Conservation (phyloP, 441 rosid genomes). For the Corymbia citriodora region DNA sequence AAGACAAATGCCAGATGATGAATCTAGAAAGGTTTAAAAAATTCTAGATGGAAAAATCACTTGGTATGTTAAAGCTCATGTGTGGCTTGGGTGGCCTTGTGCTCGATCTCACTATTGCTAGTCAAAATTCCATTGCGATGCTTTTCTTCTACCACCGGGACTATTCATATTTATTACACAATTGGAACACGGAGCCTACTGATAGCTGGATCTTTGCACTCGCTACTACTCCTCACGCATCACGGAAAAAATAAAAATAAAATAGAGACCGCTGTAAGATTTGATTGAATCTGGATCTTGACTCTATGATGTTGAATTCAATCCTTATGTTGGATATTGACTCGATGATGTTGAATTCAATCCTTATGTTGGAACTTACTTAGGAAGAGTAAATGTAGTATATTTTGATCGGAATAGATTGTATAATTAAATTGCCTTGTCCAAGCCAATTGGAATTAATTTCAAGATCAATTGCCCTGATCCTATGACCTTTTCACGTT, state of each 20-base stretch:
- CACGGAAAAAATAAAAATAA: neutral
- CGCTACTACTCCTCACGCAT: too few relatives aligned
- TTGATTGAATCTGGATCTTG: neutral
- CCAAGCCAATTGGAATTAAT: neutral
- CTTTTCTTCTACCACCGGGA: neutral
- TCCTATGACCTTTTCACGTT: accelerated
- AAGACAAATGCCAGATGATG: neutral
- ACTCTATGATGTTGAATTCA: neutral
- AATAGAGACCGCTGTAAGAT: neutral
- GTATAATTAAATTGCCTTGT: neutral
- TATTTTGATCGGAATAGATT: neutral
- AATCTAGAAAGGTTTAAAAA: neutral
- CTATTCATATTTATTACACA: neutral
- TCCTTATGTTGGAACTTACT: neutral
- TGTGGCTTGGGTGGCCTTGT: neutral
- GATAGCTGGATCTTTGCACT: neutral
- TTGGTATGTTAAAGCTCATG: neutral
- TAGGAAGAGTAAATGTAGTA: neutral
- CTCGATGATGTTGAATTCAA: neutral
- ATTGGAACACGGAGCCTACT: neutral
- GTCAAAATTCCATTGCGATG: neutral
- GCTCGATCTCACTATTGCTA: neutral
- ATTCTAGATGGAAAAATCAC: neutral
- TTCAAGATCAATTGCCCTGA: neutral
- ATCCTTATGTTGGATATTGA: neutral